phyloP scores from a whole-genome alignment of 352 stramenopile species.

The Globisporangium recalcitrans region DNA sequence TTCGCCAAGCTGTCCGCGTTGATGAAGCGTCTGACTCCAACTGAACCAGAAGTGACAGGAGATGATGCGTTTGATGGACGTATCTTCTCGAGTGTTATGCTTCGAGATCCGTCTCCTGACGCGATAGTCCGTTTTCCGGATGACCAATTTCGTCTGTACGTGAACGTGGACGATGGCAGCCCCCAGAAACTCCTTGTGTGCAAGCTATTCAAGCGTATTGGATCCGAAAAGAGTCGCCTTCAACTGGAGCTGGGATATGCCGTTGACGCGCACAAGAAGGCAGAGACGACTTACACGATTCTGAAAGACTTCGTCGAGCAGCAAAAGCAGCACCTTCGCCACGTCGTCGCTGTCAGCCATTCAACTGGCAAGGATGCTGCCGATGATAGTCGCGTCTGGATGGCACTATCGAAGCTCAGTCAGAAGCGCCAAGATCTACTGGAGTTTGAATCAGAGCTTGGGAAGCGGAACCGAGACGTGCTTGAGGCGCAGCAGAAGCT shows the following conservation, averaged over 20 bases:
- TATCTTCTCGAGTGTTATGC: slow-evolving; percentile 34
- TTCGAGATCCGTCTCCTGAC: slow-evolving; percentile 36
- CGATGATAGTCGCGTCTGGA: slow-evolving; percentile 25
- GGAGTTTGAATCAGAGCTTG: slow-evolving; percentile 32
- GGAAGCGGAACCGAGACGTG: slow-evolving; percentile 6
- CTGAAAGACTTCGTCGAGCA: slow-evolving; percentile 34
- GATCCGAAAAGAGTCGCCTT: slow-evolving; percentile 22
- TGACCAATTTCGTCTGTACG: slow-evolving; percentile 41
- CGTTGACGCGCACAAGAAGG: slow-evolving; percentile 20
- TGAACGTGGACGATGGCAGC: slow-evolving; percentile 17
- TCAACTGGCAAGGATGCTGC: slow-evolving; percentile 16
- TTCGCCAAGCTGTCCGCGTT: slow-evolving; percentile 17
- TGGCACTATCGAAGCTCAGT: slow-evolving; percentile 33
- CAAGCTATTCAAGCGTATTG: slow-evolving; percentile 52
- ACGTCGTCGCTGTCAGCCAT: slow-evolving; percentile 28
- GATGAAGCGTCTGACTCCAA: slow-evolving; percentile 21
- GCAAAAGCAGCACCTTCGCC: slow-evolving; percentile 28
- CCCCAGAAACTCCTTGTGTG: slow-evolving; percentile 31
- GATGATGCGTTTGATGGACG: slow-evolving; percentile 20
- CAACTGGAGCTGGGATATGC: slow-evolving; percentile 20
- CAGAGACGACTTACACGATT: slow-evolving; percentile 22
- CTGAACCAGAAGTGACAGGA: neutral
- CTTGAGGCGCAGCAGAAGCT: slow-evolving; percentile 15
- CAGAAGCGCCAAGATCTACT: slow-evolving; percentile 36
- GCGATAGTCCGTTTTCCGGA: slow-evolving; percentile 40